Evolutionary conservation across 352 stramenopile genomes (phyloP).

Genomic region (Phytophthora agathidicida): DNA sequence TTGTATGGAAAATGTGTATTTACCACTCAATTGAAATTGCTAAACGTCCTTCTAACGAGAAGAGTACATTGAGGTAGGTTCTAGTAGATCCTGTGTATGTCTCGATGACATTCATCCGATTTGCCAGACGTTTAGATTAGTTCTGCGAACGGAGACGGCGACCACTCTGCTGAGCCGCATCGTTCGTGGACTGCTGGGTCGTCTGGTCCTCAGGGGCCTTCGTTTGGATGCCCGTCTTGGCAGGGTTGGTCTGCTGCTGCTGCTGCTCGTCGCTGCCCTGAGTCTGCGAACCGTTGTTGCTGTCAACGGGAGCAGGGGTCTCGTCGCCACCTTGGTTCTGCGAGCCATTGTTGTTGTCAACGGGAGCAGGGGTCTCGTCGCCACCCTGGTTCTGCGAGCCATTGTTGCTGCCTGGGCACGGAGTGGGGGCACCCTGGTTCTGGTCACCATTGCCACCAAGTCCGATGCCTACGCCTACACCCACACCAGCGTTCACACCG

Average conservation of each 20-base stretch:
- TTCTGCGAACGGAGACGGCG: conserved; percentile 32
- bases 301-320: conserved; percentile 1
- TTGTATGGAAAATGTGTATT: conserved; percentile 15
- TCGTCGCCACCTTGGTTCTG: conserved; percentile 4
- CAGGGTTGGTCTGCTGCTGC: neutral
- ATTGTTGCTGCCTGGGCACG: conserved; percentile 16
- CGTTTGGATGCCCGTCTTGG: conserved; percentile 9
- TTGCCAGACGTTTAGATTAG: conserved; percentile 20
- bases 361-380: conserved; percentile 7
- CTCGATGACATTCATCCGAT: conserved; percentile 8
- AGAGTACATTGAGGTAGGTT: conserved; percentile 10
- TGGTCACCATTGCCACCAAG: neutral
- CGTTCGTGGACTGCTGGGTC: conserved; percentile 21
- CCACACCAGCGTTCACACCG: conserved; percentile 1
- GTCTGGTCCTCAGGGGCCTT: conserved; percentile 13
- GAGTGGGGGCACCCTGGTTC: conserved; percentile 6
- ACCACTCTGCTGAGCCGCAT: conserved; percentile 31
- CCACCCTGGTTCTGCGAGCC: conserved; percentile 4
- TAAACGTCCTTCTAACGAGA: conserved; percentile 11
- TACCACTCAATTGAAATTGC: conserved; percentile 17
- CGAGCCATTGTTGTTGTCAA: conserved; percentile 15
- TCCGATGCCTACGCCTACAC: neutral
- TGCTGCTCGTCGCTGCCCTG: conserved; percentile 1
- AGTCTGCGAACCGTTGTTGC: conserved; percentile 10
- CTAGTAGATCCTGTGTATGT: conserved; percentile 12